Conservation (phyloP, 441 rosid species). For the Adansonia grandidieri region DNA sequence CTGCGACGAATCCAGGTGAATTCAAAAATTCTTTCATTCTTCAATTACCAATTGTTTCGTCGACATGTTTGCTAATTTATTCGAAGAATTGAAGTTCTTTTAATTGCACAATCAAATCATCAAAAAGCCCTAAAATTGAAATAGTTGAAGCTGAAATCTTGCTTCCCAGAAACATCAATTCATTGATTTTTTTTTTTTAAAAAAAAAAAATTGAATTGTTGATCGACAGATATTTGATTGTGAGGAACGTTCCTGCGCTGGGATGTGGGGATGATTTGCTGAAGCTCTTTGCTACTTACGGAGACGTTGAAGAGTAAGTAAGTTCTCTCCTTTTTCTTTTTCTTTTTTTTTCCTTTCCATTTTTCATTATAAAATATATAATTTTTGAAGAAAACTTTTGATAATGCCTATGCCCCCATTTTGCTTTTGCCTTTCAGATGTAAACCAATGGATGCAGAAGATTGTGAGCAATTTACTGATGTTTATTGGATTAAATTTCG, state of each 20-base stretch:
- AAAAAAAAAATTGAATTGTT: not conserved
- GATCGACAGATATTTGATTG: conserved; percentile 64
- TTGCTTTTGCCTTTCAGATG: conserved; percentile 46
- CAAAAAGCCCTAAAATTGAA: conserved; percentile 11
- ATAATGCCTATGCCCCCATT: conserved; percentile 7
- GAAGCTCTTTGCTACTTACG: conserved; percentile 67
- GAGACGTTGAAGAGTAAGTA: conserved; percentile 82
- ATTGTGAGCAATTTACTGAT: conserved; percentile 75
- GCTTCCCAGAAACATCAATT: not conserved
- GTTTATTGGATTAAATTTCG: conserved; percentile 83
- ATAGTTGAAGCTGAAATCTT: not conserved
- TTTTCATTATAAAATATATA: not conserved
- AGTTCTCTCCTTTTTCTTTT: conserved; percentile 11
- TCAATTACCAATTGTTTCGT: not conserved
- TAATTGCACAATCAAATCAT: not conserved
- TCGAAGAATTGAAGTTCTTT: not conserved
- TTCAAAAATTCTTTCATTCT: not conserved
- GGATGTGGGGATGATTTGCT: conserved; percentile 84
- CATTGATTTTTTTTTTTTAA: not conserved
- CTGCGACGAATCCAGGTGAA: conserved; percentile 91
- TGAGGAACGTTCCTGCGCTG: conserved; percentile 76
- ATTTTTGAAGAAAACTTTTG: not conserved
- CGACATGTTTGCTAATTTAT: not conserved
- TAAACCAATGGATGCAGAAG: conserved; percentile 98
- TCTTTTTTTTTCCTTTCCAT: not conserved